phyloP scores from a whole-genome alignment of 208 protist genomes.

The Kentomonas sorsogonicus region DNA sequence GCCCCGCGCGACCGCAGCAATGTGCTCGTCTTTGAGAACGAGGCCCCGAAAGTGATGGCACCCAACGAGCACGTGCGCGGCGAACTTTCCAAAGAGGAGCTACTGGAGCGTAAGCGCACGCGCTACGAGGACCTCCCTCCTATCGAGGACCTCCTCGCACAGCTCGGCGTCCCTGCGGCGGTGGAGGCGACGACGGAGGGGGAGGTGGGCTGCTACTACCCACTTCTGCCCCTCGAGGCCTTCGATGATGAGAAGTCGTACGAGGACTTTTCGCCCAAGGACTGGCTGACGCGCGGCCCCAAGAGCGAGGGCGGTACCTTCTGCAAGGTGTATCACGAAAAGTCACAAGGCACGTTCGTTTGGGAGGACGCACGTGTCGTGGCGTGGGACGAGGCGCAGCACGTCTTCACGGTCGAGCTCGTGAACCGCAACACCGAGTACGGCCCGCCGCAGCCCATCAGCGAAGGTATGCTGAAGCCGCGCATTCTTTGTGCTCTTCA shows the following conservation, averaged over 20 bases:
- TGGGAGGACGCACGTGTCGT: slow-evolving; percentile 23
- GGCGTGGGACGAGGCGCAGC: slow-evolving; percentile 14
- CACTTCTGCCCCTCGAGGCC: slow-evolving; percentile 84
- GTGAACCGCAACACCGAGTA: neutral
- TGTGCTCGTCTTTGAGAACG: too few species aligned
- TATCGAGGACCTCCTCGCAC: slow-evolving; percentile 61
- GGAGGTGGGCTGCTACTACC: slow-evolving; percentile 46
- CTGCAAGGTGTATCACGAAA: slow-evolving; percentile 31
- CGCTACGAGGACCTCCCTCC: slow-evolving; percentile 49
- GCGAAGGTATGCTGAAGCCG: too few species aligned
- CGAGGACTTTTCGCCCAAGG: slow-evolving; percentile 67
- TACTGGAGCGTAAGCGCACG: slow-evolving; percentile 68
- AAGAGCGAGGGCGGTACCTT: slow-evolving; percentile 20
- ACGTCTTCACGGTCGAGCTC: slow-evolving; percentile 15
- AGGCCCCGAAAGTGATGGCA: slow-evolving; percentile 93
- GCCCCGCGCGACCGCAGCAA: too few species aligned
- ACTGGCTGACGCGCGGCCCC: slow-evolving; percentile 44
- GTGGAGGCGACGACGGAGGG: slow-evolving; percentile 8
- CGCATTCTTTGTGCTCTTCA: slow-evolving; percentile 90
- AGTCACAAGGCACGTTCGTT: slow-evolving; percentile 10
- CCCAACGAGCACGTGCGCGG: slow-evolving; percentile 56
- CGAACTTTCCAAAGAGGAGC: slow-evolving; percentile 75
- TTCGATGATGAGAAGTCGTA: slow-evolving; percentile 89
- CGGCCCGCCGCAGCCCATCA: too few species aligned
- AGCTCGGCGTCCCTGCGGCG: slow-evolving; percentile 44